Evolutionary conservation across 78 protist species (phyloP).

Genomic region (Andalucia godoyi): DNA sequence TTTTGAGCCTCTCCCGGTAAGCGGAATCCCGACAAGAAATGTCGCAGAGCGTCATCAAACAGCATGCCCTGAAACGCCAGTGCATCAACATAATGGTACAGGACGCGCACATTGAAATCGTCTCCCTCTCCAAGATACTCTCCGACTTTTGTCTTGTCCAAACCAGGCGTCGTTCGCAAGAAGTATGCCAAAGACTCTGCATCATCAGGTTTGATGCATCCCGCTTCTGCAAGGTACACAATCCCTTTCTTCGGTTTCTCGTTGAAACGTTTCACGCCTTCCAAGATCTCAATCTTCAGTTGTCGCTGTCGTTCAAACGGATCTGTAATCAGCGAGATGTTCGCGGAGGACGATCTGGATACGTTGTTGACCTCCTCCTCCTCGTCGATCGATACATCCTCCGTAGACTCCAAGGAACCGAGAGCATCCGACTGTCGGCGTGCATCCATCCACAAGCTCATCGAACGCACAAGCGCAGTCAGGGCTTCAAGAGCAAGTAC

Average conservation of each 20-base stretch:
- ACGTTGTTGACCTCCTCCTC: neutral
- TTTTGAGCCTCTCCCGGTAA: conserved; percentile 96
- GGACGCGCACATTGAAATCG: conserved; percentile 26
- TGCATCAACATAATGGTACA: conserved; percentile 55
- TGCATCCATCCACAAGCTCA: conserved; percentile 44
- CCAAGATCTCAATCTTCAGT: conserved; percentile 32
- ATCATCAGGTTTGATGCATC: conserved; percentile 25
- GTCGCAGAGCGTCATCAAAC: conserved; percentile 77
- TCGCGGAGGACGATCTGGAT: neutral
- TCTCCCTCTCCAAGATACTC: conserved; percentile 71
- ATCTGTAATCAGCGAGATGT: neutral
- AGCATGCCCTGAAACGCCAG: conserved; percentile 38
- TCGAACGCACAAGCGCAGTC: conserved; percentile 33
- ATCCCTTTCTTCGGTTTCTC: conserved; percentile 57
- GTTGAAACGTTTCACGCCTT: conserved; percentile 54
- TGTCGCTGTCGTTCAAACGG: neutral
- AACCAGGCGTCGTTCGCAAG: conserved; percentile 27
- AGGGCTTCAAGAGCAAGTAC: conserved; percentile 49
- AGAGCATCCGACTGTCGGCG: neutral
- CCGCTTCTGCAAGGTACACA: conserved; percentile 10
- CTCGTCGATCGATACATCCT: neutral
- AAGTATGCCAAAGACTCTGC: conserved; percentile 54
- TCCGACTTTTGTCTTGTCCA: conserved; percentile 71
- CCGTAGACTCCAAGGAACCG: neutral
- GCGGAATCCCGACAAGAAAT: conserved; percentile 54